Evolutionary conservation across 2,329 filamentous ascomycete species (phyloP).

Genomic region (Triangularia setosa): DNA sequence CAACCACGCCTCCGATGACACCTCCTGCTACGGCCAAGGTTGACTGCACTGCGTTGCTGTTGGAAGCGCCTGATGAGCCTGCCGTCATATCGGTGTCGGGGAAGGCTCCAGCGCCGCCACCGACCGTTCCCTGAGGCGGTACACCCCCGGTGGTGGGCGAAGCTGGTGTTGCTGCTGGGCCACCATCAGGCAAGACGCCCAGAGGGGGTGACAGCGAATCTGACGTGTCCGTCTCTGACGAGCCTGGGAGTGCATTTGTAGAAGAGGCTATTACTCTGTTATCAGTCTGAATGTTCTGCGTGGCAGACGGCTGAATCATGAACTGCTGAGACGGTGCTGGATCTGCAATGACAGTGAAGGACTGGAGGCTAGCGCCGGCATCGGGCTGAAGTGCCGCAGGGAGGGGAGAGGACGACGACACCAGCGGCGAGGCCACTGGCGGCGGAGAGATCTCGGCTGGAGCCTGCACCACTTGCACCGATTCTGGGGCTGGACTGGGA

Average conservation of each 20-base stretch:
- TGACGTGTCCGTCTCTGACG: conserved; percentile 14
- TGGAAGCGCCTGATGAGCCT: conserved; percentile 19
- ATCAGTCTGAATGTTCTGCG: conserved; percentile 37
- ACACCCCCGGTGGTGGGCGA: conserved; percentile 20
- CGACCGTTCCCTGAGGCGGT: conserved; percentile 6
- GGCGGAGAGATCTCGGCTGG: conserved; percentile 8
- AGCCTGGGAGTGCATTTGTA: conserved; percentile 14
- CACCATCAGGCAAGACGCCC: conserved; percentile 9
- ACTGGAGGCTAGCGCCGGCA: conserved; percentile 20
- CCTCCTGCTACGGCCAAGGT: conserved; percentile 48
- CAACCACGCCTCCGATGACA: conserved; percentile 46
- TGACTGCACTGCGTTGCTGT: conserved; percentile 30
- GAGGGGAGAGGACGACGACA: conserved; percentile 11
- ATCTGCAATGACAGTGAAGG: conserved; percentile 20
- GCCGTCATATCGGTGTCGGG: conserved; percentile 13
- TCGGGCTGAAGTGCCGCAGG: conserved; percentile 15
- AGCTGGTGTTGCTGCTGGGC: conserved; percentile 15
- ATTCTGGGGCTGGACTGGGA: conserved; percentile 6
- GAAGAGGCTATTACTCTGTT: conserved; percentile 30
- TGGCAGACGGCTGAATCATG: conserved; percentile 23
- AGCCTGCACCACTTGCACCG: conserved; percentile 22
- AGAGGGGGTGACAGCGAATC: conserved; percentile 8
- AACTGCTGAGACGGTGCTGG: conserved; percentile 13
- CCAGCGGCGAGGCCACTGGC: not conserved
- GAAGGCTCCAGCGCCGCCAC: not conserved